phyloP scores from a whole-genome alignment of 495 filamentous ascomycete species.

The Penicillium riverlandense region DNA sequence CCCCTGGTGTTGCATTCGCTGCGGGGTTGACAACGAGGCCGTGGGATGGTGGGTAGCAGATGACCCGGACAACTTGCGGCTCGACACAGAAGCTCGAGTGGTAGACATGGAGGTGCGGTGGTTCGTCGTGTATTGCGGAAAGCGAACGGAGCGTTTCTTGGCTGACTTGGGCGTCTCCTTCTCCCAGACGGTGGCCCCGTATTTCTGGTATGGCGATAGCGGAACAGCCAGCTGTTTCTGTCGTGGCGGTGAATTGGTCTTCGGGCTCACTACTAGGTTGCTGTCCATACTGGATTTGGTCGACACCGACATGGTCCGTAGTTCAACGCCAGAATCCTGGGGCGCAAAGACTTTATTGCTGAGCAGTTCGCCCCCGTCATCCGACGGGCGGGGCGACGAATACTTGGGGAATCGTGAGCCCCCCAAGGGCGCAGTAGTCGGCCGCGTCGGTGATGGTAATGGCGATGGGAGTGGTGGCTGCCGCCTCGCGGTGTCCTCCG shows the following conservation, averaged over 20 bases:
- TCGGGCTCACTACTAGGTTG: background rate
- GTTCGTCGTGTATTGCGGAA: conserved; percentile 8
- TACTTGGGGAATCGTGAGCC: background rate
- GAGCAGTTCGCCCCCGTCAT: background rate
- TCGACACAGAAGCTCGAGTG: too few relatives aligned
- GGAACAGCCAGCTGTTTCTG: conserved; percentile 29
- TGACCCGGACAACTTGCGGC: background rate
- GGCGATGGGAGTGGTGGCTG: conserved; percentile 13
- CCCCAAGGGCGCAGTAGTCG: background rate
- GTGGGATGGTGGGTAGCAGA: conserved; percentile 2
- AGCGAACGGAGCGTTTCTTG: conserved; percentile 21
- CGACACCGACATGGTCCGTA: conserved; percentile 19
- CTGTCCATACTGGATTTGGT: conserved; percentile 8
- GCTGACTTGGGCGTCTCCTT: conserved; percentile 28
- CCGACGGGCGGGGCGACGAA: background rate
- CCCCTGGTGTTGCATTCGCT: conserved; percentile 18
- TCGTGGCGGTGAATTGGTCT: conserved; percentile 2
- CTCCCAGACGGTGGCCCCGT: conserved; percentile 32
- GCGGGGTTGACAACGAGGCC: conserved; percentile 12
- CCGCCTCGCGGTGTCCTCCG: conserved; percentile 13
- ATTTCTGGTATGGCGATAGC: conserved; percentile 28
- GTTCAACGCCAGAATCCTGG: background rate
- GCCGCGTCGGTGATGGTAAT: background rate
- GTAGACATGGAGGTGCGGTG: background rate
- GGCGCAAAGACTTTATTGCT: background rate